Evolutionary conservation across 2,329 filamentous ascomycete genomes (phyloP), one percentile per base, ranked within the genome.

Genomic region (Cadophora luteo-olivacea): DNA sequence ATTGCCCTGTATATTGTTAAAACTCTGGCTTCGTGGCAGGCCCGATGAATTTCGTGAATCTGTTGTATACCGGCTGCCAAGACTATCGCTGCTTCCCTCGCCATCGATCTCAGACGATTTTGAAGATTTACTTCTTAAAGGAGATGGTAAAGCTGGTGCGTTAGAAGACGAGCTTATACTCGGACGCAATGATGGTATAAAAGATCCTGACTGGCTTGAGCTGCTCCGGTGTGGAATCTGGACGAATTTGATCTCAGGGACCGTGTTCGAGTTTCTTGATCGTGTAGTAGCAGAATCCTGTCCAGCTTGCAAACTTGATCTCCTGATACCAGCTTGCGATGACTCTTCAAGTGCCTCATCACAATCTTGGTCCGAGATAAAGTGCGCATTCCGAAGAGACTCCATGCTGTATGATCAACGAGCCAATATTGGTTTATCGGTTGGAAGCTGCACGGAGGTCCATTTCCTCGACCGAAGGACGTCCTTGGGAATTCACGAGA

Each of bases 81-180:
- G 52, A 3, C 24, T 24, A n/a, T 22, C 55, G 52, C 67, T 64
- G 38, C 57, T 69, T 19, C 66, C 70, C 38, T 61, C 70, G 3
- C 61, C 38, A 12, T 71, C 68, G 12, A 67, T 66, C 2, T 52
- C 55, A 9, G 72, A 69, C n/a, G 69, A 66, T 2, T 63, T 57
- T 54, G 66, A 69, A 7, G 74, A 69, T 4, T 74, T 72, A 11
- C 74, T 71, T 61, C 77, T 77, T 32, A 78, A 68, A n/a, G 77
- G 77, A 6, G 78, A 79, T 4, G 78, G 73, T 14, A 76, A 58
- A 22, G 61, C 68, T 1, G 77, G 76, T 14, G 71, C 68, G 65
- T 79, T 77, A 4, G 77, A 74, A 24, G 68, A 64, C 48, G 54
- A 70, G 52, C 68, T 68, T 11, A 61, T 72, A 29, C 71, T 60